phyloP scores from a whole-genome alignment of 768 basidiomycete genomes.

The Rhodotorula sphaerocarpa region DNA sequence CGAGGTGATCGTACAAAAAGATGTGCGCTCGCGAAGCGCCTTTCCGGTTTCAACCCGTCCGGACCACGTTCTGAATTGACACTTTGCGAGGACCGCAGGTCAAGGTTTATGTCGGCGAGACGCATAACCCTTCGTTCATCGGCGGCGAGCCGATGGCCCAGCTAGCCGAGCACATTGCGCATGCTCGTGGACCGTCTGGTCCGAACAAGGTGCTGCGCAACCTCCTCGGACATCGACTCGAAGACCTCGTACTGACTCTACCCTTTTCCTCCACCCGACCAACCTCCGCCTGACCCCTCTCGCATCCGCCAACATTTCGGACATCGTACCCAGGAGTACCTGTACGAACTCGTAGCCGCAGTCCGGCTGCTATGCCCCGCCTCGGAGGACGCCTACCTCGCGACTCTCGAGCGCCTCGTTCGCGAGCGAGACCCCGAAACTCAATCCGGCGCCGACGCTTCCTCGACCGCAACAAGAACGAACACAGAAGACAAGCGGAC shows the following conservation, averaged over 20 bases:
- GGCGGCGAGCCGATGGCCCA: conserved; percentile 68
- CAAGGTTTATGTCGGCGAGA: conserved; percentile 70
- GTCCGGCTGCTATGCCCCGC: conserved; percentile 66
- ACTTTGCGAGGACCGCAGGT: not conserved
- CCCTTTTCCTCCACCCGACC: too few relatives aligned
- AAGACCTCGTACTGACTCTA: not conserved
- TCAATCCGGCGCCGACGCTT: too few relatives aligned
- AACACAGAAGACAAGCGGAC: too few relatives aligned
- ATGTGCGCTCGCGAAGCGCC: conserved; percentile 29
- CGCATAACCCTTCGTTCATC: conserved; percentile 80
- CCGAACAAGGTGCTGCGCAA: conserved; percentile 70
- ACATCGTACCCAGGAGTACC: conserved; percentile 59
- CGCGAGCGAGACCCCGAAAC: conserved; percentile 9
- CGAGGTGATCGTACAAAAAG: conserved; percentile 49
- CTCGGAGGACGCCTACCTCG: conserved; percentile 67
- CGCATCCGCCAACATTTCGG: not conserved
- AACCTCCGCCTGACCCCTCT: not conserved
- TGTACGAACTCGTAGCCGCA: conserved; percentile 66
- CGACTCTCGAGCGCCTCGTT: conserved; percentile 59
- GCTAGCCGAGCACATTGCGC: conserved; percentile 64
- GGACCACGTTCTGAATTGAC: too few relatives aligned
- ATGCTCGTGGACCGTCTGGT: conserved; percentile 75
- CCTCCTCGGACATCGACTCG: too few relatives aligned
- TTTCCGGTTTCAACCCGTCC: too few relatives aligned
- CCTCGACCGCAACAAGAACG: too few relatives aligned